Evolutionary conservation across 306 rosid genomes (phyloP).

Genomic region (Lotus japonicus): DNA sequence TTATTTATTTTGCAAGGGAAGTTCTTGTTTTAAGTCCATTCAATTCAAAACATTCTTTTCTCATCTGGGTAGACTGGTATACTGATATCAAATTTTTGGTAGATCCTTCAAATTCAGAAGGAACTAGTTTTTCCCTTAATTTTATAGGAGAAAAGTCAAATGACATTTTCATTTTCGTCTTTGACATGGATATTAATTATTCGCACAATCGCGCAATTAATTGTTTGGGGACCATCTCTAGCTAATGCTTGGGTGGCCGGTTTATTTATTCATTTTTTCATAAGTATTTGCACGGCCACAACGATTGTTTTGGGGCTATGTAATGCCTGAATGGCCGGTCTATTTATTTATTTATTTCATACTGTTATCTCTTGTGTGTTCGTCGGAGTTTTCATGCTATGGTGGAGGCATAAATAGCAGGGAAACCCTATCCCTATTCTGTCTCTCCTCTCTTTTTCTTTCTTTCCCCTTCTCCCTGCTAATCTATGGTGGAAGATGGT

Average conservation of each 20-base stretch:
- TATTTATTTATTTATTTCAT: neutral
- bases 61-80: conserved; percentile 15
- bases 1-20: conserved; percentile 13
- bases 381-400: neutral
- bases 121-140: conserved; percentile 14
- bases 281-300: too few relatives aligned
- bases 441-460: too few relatives aligned
- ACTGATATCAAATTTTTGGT: conserved; percentile 29
- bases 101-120: conserved; percentile 23
- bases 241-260: neutral
- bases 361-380: neutral
- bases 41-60: conserved; percentile 36
- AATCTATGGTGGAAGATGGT: too few relatives aligned
- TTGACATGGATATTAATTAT: conserved; percentile 9
- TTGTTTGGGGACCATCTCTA: neutral
- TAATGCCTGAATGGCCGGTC: too few relatives aligned
- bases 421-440: too few relatives aligned
- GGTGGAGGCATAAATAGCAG: too few relatives aligned
- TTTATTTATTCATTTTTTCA: neutral
- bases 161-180: conserved; percentile 13
- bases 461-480: too few relatives aligned
- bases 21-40: conserved; percentile 7
- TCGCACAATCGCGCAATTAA: neutral
- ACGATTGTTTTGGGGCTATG: neutral
- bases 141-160: conserved; percentile 23